Evolutionary conservation across 441 rosid species (phyloP), one percentile per base, ranked within the genome.

Genomic region (Gossypium trilobum): DNA sequence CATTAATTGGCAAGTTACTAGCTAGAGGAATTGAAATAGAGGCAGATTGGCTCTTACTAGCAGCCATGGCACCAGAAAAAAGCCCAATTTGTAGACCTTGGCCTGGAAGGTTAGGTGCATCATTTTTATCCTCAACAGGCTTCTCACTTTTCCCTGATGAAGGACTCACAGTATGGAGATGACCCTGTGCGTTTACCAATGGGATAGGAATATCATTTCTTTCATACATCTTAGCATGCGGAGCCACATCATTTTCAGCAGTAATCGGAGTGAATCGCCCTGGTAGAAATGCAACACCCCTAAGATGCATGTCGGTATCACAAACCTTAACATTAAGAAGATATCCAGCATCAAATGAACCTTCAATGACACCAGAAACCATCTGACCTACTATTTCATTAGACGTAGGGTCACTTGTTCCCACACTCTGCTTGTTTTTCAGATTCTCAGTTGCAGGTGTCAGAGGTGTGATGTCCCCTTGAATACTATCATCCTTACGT

Each of bases 171-270:
- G 19, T 68, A 67, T 42, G 76, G 33, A 51, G 71, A 61, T 42
- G 69, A 71, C 73, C 50, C 69, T 51, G 79, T 0, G 59, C 75
- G 73, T 70, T 78, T 62, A 68, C 67, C 63, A 33, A 81, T 8
- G 90, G 88, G 71, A 82, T 14, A 14, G 80, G 84, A 70, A 79
- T 80, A 14, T 85, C 89, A 42, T 78, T 80, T 63, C 88, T 88
- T 75, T 2, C 51, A 68, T 78, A 78, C 94, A 88, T 87, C 75
- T 74, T 83, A 63, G 73, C 88, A 42, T 54, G 74, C 25, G 94
- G 98, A 77, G 98, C 97, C 66, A 93, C 81, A 44, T 93, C 97
- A 75, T 85, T 89, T 55, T 77, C 85, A 25, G 86, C 79, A 60
- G 93, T 82, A 46, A 91, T 46, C 0, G 90, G 93, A 67, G 58